Percentiles rank a stretch among this genome's conserved stretches.
phyloP scores from a whole-genome alignment of 2,329 filamentous ascomycete species.

The Didymella sp. region DNA sequence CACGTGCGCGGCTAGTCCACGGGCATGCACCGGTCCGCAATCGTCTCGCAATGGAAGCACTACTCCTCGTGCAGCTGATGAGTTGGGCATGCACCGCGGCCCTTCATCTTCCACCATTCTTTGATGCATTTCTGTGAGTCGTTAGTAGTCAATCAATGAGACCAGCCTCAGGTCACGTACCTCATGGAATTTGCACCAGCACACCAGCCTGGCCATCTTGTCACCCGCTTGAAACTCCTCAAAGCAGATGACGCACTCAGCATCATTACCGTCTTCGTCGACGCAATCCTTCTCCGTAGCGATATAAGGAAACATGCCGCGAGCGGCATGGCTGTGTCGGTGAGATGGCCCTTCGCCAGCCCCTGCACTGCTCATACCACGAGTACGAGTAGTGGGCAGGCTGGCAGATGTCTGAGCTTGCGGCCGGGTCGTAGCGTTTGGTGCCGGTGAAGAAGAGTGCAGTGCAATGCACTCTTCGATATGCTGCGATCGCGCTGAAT shows the following conservation, averaged over 20 bases:
- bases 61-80: slow-evolving; percentile 56
- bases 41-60: background rate
- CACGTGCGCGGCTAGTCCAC: background rate
- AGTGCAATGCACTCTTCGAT: slow-evolving; percentile 53
- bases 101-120: slow-evolving; percentile 65
- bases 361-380: slow-evolving; percentile 42
- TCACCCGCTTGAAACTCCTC: slow-evolving; percentile 69
- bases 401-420: slow-evolving; percentile 34
- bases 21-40: background rate
- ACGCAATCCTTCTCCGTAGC: slow-evolving; percentile 70
- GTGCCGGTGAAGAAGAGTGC: slow-evolving; percentile 36
- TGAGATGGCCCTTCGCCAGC: slow-evolving; percentile 36
- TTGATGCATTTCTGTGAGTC: slow-evolving; percentile 59
- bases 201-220: slow-evolving; percentile 66
- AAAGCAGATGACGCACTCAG: slow-evolving; percentile 70
- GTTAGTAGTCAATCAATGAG: slow-evolving; percentile 1
- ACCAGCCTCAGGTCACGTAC: slow-evolving; percentile 23
- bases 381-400: slow-evolving; percentile 39
- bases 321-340: slow-evolving; percentile 35
- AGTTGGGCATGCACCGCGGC: slow-evolving; percentile 65
- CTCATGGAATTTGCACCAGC: slow-evolving; percentile 69
- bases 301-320: slow-evolving; percentile 59
- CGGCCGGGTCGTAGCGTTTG: slow-evolving; percentile 15
- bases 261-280: slow-evolving; percentile 58
- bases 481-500: slow-evolving; percentile 53